Percentiles rank a stretch among this genome's conserved stretches.
phyloP scores from a whole-genome alignment of 1,284 basidiomycete species.

The Trichosporon sp. region DNA sequence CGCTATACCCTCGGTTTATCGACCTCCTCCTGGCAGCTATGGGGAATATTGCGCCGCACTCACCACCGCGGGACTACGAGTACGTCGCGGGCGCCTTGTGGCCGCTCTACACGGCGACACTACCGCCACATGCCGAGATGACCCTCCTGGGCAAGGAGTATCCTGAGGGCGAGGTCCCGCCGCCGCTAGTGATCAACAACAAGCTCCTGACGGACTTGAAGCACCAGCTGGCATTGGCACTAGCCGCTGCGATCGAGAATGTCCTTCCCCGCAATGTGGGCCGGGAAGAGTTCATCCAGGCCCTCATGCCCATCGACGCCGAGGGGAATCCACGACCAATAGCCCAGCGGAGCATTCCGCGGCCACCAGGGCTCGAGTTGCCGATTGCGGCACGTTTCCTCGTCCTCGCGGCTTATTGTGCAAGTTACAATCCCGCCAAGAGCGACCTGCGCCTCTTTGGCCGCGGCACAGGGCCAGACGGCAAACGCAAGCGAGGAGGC shows the following conservation, averaged over 20 bases:
- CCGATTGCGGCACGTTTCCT: constrained; percentile 66
- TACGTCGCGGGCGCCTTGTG: constrained; percentile 72
- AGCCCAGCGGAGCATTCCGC: constrained; percentile 23
- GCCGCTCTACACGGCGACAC: constrained; percentile 54
- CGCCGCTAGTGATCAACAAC: constrained; percentile 30
- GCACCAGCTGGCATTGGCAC: constrained; percentile 33
- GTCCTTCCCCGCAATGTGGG: constrained; percentile 33
- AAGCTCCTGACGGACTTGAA: constrained; percentile 46
- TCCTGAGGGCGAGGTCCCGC: constrained; percentile 20
- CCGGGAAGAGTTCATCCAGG: constrained; percentile 25
- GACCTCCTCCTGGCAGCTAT: constrained; percentile 61
- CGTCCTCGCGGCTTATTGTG: constrained; percentile 73
- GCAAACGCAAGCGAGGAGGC: constrained; percentile 56
- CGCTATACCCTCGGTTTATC: constrained; percentile 63
- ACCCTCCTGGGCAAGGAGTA: constrained; percentile 19
- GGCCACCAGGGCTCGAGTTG: constrained; percentile 43
- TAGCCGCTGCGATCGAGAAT: constrained; percentile 36
- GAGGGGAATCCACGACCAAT: constrained; percentile 4
- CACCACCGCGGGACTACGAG: constrained; percentile 62
- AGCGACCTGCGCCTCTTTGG: constrained; percentile 78
- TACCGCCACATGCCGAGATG: constrained; percentile 38
- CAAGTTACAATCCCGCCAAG: constrained; percentile 77
- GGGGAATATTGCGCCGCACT: constrained; percentile 56
- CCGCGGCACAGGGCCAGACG: constrained; percentile 58
- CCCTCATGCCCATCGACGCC: constrained; percentile 16